Evolutionary conservation across 768 basidiomycete species (phyloP).

Genomic region (Tulasnella calospora): DNA sequence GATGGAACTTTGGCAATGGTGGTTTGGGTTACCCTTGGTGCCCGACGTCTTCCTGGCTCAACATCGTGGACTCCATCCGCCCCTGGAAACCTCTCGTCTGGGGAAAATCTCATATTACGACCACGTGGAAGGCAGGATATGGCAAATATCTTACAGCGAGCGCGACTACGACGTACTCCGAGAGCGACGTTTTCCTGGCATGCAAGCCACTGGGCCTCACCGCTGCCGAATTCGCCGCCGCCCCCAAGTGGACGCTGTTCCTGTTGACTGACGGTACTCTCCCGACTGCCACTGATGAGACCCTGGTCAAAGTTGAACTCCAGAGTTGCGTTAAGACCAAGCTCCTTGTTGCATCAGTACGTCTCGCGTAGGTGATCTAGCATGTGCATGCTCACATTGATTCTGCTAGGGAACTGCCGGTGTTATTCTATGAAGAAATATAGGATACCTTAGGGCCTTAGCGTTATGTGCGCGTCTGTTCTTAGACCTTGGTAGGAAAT

Average conservation of each 20-base stretch:
- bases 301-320: background rate
- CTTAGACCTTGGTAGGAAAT: too few species aligned
- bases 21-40: constrained; percentile 2
- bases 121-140: background rate
- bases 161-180: background rate
- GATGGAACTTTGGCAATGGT: constrained; percentile 3
- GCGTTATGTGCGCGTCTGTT: too few species aligned
- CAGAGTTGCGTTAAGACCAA: background rate
- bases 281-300: background rate
- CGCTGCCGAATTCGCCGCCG: background rate
- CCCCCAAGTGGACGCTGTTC: background rate
- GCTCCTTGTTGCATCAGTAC: background rate
- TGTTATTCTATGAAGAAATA: too few species aligned
- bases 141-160: background rate
- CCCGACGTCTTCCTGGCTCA: background rate
- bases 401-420: too few species aligned
- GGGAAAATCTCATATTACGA: background rate
- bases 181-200: background rate
- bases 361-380: background rate
- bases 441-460: too few species aligned
- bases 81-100: background rate
- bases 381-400: too few species aligned
- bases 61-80: background rate
- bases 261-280: background rate
- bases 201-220: background rate